phyloP scores from a whole-genome alignment of 2,329 filamentous ascomycete species.

The Microsporum audouinii region DNA sequence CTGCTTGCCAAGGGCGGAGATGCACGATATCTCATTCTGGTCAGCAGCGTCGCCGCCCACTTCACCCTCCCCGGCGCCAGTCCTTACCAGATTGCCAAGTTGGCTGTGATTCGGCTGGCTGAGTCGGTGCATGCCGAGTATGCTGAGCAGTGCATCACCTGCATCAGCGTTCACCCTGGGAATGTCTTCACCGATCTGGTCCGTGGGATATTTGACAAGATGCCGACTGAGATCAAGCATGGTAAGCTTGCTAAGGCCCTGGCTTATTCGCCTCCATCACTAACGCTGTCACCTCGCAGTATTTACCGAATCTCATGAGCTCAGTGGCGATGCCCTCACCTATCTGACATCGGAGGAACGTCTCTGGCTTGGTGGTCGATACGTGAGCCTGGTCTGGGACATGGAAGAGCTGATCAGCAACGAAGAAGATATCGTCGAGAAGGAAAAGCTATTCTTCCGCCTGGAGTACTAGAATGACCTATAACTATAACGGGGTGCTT shows the following conservation, averaged over 20 bases:
- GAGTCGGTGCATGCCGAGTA: slow-evolving; percentile 42
- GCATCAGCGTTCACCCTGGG: slow-evolving; percentile 34
- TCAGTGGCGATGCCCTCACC: slow-evolving; percentile 36
- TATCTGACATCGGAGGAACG: slow-evolving; percentile 18
- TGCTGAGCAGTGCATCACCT: slow-evolving; percentile 31
- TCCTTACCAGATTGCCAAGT: slow-evolving; percentile 40
- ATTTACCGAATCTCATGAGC: slow-evolving; percentile 29
- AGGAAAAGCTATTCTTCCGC: slow-evolving; percentile 29
- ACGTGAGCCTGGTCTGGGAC: slow-evolving; percentile 18
- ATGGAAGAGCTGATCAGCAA: slow-evolving; percentile 16
- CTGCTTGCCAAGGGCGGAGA: slow-evolving; percentile 22
- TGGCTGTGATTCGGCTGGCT: slow-evolving; percentile 40
- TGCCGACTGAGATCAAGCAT: slow-evolving; percentile 1
- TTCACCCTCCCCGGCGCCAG: slow-evolving; percentile 27
- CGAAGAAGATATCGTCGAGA: slow-evolving; percentile 15
- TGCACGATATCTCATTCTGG: slow-evolving; percentile 38
- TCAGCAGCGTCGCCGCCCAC: slow-evolving; percentile 35
- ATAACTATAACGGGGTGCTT: not conserved
- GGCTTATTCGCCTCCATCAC: not conserved
- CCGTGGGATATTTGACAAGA: slow-evolving; percentile 21
- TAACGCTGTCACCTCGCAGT: not conserved
- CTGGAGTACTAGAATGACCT: not conserved
- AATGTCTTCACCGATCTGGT: slow-evolving; percentile 31
- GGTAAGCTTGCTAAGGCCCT: not conserved
- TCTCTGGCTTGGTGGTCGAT: slow-evolving; percentile 21